Evolutionary conservation across 73 alveolate genomes (phyloP).

Genomic region (Diophrys appendiculata): DNA sequence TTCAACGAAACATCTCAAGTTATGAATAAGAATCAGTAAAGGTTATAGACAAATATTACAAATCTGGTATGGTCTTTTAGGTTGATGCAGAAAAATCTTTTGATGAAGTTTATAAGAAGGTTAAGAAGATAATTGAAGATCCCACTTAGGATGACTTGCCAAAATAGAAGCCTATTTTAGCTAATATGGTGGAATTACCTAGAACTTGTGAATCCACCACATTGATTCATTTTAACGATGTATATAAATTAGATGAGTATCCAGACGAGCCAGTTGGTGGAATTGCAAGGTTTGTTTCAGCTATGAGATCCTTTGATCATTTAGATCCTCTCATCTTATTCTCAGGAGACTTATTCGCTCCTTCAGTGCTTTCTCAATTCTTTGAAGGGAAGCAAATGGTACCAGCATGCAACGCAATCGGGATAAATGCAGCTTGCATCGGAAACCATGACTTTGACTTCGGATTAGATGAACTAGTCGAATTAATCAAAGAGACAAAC

Average conservation of each 20-base stretch:
- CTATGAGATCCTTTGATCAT: constrained; percentile 34
- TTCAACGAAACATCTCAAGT: background rate
- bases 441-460: constrained; percentile 90
- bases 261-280: constrained; percentile 68
- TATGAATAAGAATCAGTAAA: background rate
- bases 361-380: constrained; percentile 71
- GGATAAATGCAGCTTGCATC: constrained; percentile 73
- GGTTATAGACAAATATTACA: background rate
- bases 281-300: constrained; percentile 74
- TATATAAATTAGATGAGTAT: constrained; percentile 73
- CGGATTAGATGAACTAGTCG: constrained; percentile 51
- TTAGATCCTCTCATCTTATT: constrained; percentile 61
- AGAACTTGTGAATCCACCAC: background rate
- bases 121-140: background rate
- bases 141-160: background rate
- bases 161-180: background rate
- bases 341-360: constrained; percentile 82
- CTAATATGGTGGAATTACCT: background rate
- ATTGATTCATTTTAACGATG: constrained; percentile 84
- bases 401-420: constrained; percentile 54
- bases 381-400: constrained; percentile 75
- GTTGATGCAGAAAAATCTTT: background rate
- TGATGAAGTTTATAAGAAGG: background rate
- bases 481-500: constrained; percentile 36
- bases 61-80: background rate